These are phyloP conservation scores for Exophiala aquamarina DNA, from an alignment of 2,329 filamentous ascomycete genomes.

Conservation along the genomic window DNA sequence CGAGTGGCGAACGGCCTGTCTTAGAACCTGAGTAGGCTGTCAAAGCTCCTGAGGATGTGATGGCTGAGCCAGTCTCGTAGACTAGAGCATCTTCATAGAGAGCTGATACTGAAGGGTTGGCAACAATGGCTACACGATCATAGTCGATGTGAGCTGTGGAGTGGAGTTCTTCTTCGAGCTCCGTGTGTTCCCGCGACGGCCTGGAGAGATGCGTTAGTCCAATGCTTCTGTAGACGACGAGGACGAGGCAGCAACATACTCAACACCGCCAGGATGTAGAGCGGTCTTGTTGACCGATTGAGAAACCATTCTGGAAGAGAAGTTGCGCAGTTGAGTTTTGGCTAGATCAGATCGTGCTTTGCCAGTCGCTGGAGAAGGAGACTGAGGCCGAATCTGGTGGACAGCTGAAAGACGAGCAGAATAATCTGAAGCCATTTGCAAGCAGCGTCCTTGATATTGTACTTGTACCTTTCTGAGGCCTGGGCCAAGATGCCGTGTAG, in stretches of 20 bases:
- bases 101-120: conserved; percentile 91
- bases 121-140: conserved; percentile 92
- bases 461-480: conserved; percentile 18
- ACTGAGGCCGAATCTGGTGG: conserved; percentile 25
- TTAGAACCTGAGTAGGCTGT: conserved; percentile 98
- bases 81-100: conserved; percentile 97
- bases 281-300: conserved; percentile 82
- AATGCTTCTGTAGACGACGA: conserved; percentile 11
- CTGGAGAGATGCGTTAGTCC: conserved; percentile 34
- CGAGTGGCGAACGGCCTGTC: conserved; percentile 92
- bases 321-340: conserved; percentile 25
- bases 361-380: conserved; percentile 24
- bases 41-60: conserved; percentile 91
- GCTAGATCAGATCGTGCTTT: conserved; percentile 26
- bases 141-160: conserved; percentile 99
- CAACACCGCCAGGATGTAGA: conserved; percentile 85
- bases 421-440: conserved; percentile 23
- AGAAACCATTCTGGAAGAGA: conserved; percentile 43
- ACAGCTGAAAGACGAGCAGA: conserved; percentile 24
- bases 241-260: conserved; percentile 59
- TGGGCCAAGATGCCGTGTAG: conserved; percentile 21
- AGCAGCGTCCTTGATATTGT: conserved; percentile 13
- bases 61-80: conserved; percentile 96
- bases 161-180: conserved; percentile 96
- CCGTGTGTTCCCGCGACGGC: conserved; percentile 84